phyloP scores from a whole-genome alignment of 768 basidiomycete genomes.

The Termitomyces sp. region DNA sequence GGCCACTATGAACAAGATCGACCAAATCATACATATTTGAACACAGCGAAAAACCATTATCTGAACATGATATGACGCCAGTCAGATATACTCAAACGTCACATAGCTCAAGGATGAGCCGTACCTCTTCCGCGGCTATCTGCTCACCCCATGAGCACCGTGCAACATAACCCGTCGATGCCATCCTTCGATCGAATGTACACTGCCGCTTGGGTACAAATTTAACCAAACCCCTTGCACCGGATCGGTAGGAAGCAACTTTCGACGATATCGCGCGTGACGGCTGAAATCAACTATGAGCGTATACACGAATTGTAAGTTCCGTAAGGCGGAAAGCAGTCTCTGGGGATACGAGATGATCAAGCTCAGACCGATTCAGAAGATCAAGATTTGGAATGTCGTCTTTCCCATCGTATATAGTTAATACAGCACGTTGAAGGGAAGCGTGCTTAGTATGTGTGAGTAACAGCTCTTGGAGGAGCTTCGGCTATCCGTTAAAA shows the following conservation, averaged over 20 bases:
- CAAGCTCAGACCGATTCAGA: constrained; percentile 11
- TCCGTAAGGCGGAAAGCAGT: constrained; percentile 8
- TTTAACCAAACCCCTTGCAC: constrained; percentile 6
- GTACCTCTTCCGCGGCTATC: constrained; percentile 1
- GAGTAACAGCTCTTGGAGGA: constrained; percentile 5
- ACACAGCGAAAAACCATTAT: not conserved
- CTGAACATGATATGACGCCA: not conserved
- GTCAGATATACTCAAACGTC: not conserved
- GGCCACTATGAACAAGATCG: not conserved
- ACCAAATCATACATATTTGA: not conserved
- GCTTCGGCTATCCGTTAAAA: constrained; percentile 11
- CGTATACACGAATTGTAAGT: constrained; percentile 9
- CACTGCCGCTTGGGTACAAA: constrained; percentile 9
- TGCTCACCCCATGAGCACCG: constrained; percentile 9
- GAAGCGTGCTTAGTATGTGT: constrained; percentile 2
- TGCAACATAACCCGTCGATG: constrained; percentile 1
- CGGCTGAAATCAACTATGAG: constrained; percentile 7
- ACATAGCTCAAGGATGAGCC: not conserved
- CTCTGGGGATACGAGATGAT: constrained; percentile 1
- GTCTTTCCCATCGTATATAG: constrained; percentile 9
- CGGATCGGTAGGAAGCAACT: constrained; percentile 8
- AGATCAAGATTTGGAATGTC: constrained; percentile 13
- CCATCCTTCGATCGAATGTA: not conserved
- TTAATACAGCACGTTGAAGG: constrained; percentile 4
- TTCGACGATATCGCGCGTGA: constrained; percentile 6